Base-by-base conservation (phyloP, 2,329 filamentous ascomycete genomes). In the Corniculantispora saksenae region DNA sequence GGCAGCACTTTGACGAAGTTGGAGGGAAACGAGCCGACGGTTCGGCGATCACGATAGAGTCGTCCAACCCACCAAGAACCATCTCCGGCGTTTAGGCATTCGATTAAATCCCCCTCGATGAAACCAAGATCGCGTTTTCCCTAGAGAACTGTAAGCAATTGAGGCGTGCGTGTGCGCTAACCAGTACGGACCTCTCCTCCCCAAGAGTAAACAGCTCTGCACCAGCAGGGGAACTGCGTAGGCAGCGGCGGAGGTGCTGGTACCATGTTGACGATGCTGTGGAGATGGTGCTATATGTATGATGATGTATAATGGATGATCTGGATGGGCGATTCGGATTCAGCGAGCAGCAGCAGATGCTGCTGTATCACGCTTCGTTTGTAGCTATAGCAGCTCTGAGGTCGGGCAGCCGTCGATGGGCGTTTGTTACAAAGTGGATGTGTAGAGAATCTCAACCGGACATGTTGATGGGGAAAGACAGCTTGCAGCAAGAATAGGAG, bases 31-130 rank as follows among this genome's bases (percentile, higher is more conserved):
- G 95, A 83, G 62, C 95, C 95, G 72, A 97, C 90, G 73, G 94
- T 93, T 73, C 94, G 89, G 77, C 91, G 90, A 79, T 99, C 95
- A 71, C 95, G 88, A 74, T 90, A 92, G 74, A 99, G 80, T 68
- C 94, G 88, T 56, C 95, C 95, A 80, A 94, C 97, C 95, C 95
- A 99, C 95, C 95, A 99, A 55, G 92, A 94, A 61, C 95, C 95
- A 80, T 99, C 95, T 68, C 95, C 95, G 23, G 95, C 95, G 77
- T 99, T 99, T 61, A 99, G 84, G 74, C 94, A 97, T 86, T 99
- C 95, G 76, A 99, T 99, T 70, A 99, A 80, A 79, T 99, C 95
- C 69, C 95, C 95, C 78, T 99, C 95, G 71, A 99, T 91, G 78
- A 99, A 99, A 19, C 95, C 95, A 65, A 99, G 85, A 76, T 99